phyloP scores from a whole-genome alignment of 164 flowering plant genomes.

The Liquidambar formosana region DNA sequence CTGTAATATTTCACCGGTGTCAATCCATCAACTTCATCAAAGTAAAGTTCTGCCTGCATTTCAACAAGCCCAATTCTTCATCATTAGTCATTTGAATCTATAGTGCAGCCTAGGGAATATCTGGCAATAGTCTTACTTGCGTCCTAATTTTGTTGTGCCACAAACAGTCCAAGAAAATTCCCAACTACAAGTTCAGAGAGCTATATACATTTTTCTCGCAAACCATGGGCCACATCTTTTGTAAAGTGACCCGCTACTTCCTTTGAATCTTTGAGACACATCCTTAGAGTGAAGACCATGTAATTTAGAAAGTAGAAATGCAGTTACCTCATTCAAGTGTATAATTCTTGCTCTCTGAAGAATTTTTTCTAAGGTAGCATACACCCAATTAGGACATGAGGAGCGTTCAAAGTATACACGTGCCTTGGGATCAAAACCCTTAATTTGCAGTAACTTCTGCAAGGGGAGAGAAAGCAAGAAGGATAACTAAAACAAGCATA shows the following conservation, averaged over 20 bases:
- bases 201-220: background rate
- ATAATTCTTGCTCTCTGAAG: constrained; percentile 63
- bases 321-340: constrained; percentile 65
- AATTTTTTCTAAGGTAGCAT: constrained; percentile 37
- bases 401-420: constrained; percentile 28
- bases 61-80: constrained; percentile 11
- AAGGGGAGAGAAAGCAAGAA: constrained; percentile 7
- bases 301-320: constrained; percentile 4
- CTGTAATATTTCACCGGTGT: constrained; percentile 40
- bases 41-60: constrained; percentile 80
- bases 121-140: background rate
- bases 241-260: background rate
- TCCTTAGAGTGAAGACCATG: background rate
- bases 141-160: too few species aligned
- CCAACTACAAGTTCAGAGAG: background rate
- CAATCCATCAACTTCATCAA: constrained; percentile 41
- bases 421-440: constrained; percentile 39
- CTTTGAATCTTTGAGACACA: background rate
- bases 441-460: constrained; percentile 54
- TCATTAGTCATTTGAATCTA: background rate
- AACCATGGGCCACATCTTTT: background rate
- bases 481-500: background rate
- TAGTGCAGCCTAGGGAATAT: background rate
- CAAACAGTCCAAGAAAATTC: background rate
- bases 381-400: constrained; percentile 20